phyloP scores from a whole-genome alignment of 1,284 basidiomycete genomes.

The Chalciporus sp. region DNA sequence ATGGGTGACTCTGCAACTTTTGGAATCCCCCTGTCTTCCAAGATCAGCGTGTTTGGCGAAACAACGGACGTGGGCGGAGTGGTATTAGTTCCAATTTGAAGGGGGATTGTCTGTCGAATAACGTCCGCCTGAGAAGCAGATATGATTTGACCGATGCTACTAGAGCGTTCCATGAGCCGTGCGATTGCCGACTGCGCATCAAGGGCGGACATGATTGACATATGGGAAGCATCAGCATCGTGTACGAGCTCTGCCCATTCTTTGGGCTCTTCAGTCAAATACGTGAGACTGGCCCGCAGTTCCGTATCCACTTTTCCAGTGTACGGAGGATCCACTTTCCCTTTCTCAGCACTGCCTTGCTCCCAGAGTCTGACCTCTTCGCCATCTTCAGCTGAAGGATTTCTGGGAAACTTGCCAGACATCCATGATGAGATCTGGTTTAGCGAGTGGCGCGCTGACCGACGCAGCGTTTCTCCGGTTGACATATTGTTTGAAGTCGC shows the following conservation, averaged over 20 bases:
- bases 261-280: slow-evolving; percentile 7
- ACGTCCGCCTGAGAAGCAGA: slow-evolving; percentile 3
- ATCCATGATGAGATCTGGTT: slow-evolving; percentile 41
- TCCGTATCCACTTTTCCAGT: slow-evolving; percentile 3
- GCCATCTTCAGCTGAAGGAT: slow-evolving; percentile 27
- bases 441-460: slow-evolving; percentile 28
- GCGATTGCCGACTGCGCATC: slow-evolving; percentile 10
- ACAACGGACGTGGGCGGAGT: neutral
- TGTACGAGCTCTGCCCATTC: slow-evolving; percentile 6
- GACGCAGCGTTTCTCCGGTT: slow-evolving; percentile 18
- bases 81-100: slow-evolving; percentile 4
- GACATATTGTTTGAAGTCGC: slow-evolving; percentile 12
- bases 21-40: neutral
- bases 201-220: slow-evolving; percentile 5
- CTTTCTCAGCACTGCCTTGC: slow-evolving; percentile 36
- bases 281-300: neutral
- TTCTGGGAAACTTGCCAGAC: slow-evolving; percentile 25
- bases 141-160: slow-evolving; percentile 4
- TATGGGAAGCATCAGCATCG: slow-evolving; percentile 6
- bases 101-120: neutral
- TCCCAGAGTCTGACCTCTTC: slow-evolving; percentile 39
- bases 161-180: slow-evolving; percentile 10
- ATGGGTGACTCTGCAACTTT: slow-evolving; percentile 44
- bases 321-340: slow-evolving; percentile 7
- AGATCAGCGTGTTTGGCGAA: neutral